Evolutionary conservation across 1,284 basidiomycete species (phyloP), one percentile per base, ranked within the genome.

Genomic region (Hemileia vastatrix): DNA sequence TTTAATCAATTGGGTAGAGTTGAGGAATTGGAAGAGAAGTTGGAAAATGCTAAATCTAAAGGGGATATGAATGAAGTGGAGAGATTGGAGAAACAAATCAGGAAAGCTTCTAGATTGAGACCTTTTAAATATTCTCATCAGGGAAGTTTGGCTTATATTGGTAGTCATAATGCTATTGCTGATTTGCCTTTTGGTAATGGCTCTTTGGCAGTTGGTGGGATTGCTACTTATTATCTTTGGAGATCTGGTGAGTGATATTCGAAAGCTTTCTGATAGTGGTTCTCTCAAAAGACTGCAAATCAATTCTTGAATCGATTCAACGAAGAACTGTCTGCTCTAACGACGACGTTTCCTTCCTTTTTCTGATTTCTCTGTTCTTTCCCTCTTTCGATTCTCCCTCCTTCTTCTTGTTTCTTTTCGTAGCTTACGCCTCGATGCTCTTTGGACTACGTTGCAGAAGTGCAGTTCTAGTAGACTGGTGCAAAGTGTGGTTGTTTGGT

Each of bases 41-140:
- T 91, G 24, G 71, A 72, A 47, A 64, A 61, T 32, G 71, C 73
- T 43, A 47, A 65, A 47, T 27, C 44, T 54, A 55, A 52, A 48
- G 52, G 57, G 3, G 56, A 63, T 15, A 31, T n/a, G n/a, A n/a
- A n/a, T n/a, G n/a, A 79, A 49, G 69, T 80, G 63, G 79, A 80
- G 70, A 66, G 64, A 23, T 68, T 84, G 36, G 79, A 82, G 75
- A 85, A 83, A 75, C 84, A 86, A 77, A 76, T 90, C 43, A 79
- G 80, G 67, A 86, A n/a, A n/a, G n/a, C n/a, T n/a, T n/a, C 78
- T 68, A 89, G 88, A 76, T 71, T 87, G 62, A 80, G 85, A 64
- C 88, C 90, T 9, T 96, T 95, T 84, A 82, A 86, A 67, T 95
- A 95, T 79, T 89, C 88, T 54, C 90, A 94, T 76, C 90, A 93